Base-by-base conservation (phyloP, 371 early-diverging fungal genomes). In the Neoconidiobolus thromboides region DNA sequence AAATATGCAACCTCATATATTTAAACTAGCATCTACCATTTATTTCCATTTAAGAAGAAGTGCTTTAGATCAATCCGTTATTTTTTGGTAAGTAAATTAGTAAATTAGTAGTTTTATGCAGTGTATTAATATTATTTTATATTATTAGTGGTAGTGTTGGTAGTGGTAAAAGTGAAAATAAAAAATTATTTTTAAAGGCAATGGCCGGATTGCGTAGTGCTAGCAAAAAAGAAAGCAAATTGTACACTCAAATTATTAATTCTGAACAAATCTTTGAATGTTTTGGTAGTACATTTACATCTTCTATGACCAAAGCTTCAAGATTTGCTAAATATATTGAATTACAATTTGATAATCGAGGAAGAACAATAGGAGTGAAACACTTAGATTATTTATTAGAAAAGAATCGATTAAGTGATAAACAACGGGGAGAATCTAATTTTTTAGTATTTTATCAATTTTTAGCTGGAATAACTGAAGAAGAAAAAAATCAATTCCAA, bases 381-480 rank as follows among this genome's bases (percentile, higher is more conserved):
- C 71, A 87, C 55, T 78, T 94, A 60, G 87, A 91, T 62, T 96
- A 93, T 70, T 73, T 96, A 53, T 70, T 97, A 44, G 96, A 99
- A 64, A 86, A 87, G 69, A 71, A 72, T 51, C 79, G 93, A 38
- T 77, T 91, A 7, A 72, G 77, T 1, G 71, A 73, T 12, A 71
- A 75, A 0, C 51, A 70, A 43, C 73, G 71, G 15, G 78, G 65
- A 37, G 85, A 92, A 60, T 75, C 85, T 60, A 92, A 84, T 69
- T 96, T 91, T 71, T 89, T 96, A 69, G 82, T 93, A 48, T 89
- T 96, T 65, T 87, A 94, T 67, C 83, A 89, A 51, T 71, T 96
- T 7, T 69, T 86, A 9, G 75, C 75, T 48, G 82, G 80, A 3
- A 79, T 77, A 0, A 72, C 77, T 9, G 48, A 44, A 1, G 80